phyloP scores from a whole-genome alignment of 495 filamentous ascomycete genomes.

The Stereocaulon alpinum region DNA sequence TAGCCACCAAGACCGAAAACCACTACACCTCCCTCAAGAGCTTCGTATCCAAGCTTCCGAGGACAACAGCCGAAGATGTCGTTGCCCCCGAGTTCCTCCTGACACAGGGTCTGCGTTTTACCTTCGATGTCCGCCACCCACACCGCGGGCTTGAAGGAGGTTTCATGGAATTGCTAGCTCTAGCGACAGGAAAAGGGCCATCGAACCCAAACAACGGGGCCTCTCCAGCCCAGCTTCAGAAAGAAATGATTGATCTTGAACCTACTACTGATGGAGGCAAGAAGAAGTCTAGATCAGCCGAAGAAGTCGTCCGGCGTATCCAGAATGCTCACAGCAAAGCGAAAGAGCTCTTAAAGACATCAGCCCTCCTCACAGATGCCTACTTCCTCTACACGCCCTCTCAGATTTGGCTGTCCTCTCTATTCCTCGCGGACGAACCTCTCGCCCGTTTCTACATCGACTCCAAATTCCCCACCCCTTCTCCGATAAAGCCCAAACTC shows the following conservation, averaged over 20 bases:
- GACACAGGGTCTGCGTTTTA: constrained; percentile 86
- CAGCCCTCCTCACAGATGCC: constrained; percentile 76
- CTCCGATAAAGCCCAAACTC: constrained; percentile 32
- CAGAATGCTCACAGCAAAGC: constrained; percentile 58
- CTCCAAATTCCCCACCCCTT: constrained; percentile 47
- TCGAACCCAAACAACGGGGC: constrained; percentile 31
- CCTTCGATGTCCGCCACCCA: constrained; percentile 85
- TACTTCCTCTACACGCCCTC: constrained; percentile 95
- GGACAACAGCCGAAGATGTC: constrained; percentile 62
- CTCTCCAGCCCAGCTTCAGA: constrained; percentile 32
- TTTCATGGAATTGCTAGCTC: constrained; percentile 67
- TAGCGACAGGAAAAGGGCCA: constrained; percentile 42
- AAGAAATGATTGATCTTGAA: constrained; percentile 25
- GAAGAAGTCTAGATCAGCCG: constrained; percentile 4
- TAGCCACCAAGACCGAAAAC: constrained; percentile 85
- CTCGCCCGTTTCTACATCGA: constrained; percentile 63
- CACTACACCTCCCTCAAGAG: constrained; percentile 61
- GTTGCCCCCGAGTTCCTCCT: constrained; percentile 84
- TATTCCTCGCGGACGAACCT: constrained; percentile 62
- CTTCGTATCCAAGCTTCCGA: constrained; percentile 52
- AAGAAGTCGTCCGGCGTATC: constrained; percentile 38
- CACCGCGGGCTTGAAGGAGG: constrained; percentile 78
- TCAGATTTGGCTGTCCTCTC: constrained; percentile 79
- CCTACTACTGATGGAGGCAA: constrained; percentile 11
- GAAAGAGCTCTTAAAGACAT: constrained; percentile 61